Evolutionary conservation across 2,329 filamentous ascomycete genomes (phyloP).

Genomic region (Arthrobotrys iridis): DNA sequence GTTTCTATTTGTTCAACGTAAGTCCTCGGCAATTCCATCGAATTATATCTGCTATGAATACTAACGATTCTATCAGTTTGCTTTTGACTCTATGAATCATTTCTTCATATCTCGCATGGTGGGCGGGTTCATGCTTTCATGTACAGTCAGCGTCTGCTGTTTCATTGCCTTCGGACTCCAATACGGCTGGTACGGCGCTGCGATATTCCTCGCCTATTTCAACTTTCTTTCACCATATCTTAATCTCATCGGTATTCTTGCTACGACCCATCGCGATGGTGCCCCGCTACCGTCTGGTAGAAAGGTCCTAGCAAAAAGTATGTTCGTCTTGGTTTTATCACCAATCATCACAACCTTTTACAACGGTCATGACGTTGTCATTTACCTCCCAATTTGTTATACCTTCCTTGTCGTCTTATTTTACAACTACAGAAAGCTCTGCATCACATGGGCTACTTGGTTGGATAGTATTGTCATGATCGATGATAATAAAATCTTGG

Average conservation of each 20-base stretch:
- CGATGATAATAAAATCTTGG: slow-evolving; percentile 65
- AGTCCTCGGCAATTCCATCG: slow-evolving; percentile 29
- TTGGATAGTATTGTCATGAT: slow-evolving; percentile 65
- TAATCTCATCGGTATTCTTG: slow-evolving; percentile 67
- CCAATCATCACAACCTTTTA: slow-evolving; percentile 69
- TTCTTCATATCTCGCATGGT: slow-evolving; percentile 64
- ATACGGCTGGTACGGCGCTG: slow-evolving; percentile 64
- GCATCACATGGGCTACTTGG: slow-evolving; percentile 71
- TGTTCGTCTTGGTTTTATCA: slow-evolving; percentile 69
- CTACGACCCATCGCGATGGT: slow-evolving; percentile 68
- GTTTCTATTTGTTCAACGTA: slow-evolving; percentile 68
- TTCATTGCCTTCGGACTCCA: slow-evolving; percentile 66
- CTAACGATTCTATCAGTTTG: slow-evolving; percentile 57
- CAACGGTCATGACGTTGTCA: slow-evolving; percentile 66
- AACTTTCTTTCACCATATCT: slow-evolving; percentile 70
- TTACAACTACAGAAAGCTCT: slow-evolving; percentile 67
- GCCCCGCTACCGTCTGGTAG: slow-evolving; percentile 70
- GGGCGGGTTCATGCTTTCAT: slow-evolving; percentile 64
- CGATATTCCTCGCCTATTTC: slow-evolving; percentile 71
- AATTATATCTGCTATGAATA: slow-evolving; percentile 59
- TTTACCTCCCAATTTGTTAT: slow-evolving; percentile 69
- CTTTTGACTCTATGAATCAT: slow-evolving; percentile 63
- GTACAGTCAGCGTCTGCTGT: slow-evolving; percentile 63
- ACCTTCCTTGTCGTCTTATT: slow-evolving; percentile 67
- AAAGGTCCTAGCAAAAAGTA: slow-evolving; percentile 67